Evolutionary conservation across 2,329 filamentous ascomycete genomes (phyloP).

Genomic region (Scedosporium boydii): DNA sequence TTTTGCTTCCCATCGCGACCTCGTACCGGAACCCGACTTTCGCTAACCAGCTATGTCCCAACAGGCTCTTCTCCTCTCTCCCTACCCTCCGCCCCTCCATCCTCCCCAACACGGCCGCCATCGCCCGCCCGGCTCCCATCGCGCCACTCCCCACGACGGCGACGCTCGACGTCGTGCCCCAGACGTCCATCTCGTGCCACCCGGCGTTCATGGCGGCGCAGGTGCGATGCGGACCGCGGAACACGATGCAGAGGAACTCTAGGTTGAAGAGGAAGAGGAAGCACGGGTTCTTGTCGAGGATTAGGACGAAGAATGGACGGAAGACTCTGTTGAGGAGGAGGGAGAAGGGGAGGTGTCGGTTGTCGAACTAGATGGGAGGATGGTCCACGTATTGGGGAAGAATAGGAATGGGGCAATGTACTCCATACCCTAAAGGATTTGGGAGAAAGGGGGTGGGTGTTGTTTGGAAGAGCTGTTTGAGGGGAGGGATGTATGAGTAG

Average conservation of each 20-base stretch:
- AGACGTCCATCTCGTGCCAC: constrained; percentile 37
- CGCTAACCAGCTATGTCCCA: background rate
- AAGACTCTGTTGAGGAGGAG: constrained; percentile 42
- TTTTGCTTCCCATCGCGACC: background rate
- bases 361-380: constrained; percentile 19
- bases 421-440: background rate
- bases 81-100: constrained; percentile 40
- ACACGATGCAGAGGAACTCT: constrained; percentile 45
- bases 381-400: background rate
- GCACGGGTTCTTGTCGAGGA: constrained; percentile 45
- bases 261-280: constrained; percentile 50
- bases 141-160: constrained; percentile 13
- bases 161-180: constrained; percentile 34
- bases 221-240: constrained; percentile 48
- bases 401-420: background rate
- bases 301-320: constrained; percentile 39
- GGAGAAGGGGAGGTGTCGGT: constrained; percentile 39
- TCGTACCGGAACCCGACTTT: background rate
- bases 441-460: background rate
- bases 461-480: too few relatives aligned
- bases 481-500: background rate
- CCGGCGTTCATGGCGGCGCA: constrained; percentile 41
- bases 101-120: constrained; percentile 18
- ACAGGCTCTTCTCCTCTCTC: constrained; percentile 38
- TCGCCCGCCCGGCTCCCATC: constrained; percentile 19